phyloP scores from a whole-genome alignment of 2,329 filamentous ascomycete species.

The Cladosporium sp. region DNA sequence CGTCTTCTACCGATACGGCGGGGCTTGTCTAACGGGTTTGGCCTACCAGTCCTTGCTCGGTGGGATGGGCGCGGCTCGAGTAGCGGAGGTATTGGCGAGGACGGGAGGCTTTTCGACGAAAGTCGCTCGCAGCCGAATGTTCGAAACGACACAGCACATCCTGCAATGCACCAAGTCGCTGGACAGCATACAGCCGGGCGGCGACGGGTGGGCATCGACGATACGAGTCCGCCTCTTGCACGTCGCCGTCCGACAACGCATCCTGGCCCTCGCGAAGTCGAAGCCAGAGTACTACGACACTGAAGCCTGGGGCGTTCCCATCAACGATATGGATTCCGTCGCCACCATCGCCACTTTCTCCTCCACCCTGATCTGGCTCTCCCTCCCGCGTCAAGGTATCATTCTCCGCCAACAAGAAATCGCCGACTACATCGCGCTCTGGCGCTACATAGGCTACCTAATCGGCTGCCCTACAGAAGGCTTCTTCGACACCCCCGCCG shows the following conservation, averaged over 20 bases:
- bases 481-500: constrained; percentile 53
- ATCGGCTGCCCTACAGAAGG: constrained; percentile 62
- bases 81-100: constrained; percentile 68
- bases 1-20: constrained; percentile 73
- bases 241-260: constrained; percentile 61
- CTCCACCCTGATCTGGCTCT: constrained; percentile 62
- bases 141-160: constrained; percentile 73
- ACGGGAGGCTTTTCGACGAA: constrained; percentile 70
- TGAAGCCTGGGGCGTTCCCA: constrained; percentile 57
- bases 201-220: constrained; percentile 60
- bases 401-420: constrained; percentile 59
- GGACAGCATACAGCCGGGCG: constrained; percentile 63
- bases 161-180: constrained; percentile 65
- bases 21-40: constrained; percentile 59
- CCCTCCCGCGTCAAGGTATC: constrained; percentile 69
- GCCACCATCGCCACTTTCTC: constrained; percentile 70
- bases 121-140: constrained; percentile 61
- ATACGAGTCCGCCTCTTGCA: constrained; percentile 67
- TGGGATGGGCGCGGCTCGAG: constrained; percentile 67
- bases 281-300: constrained; percentile 61
- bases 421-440: constrained; percentile 67
- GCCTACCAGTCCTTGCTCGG: constrained; percentile 64
- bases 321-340: constrained; percentile 73
- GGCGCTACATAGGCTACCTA: constrained; percentile 69
- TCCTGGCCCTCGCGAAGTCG: constrained; percentile 54